Percentiles rank a stretch among this genome's conserved stretches.
Conservation (phyloP, 768 basidiomycete genomes). For the Kwoniella newhampshirensis region DNA sequence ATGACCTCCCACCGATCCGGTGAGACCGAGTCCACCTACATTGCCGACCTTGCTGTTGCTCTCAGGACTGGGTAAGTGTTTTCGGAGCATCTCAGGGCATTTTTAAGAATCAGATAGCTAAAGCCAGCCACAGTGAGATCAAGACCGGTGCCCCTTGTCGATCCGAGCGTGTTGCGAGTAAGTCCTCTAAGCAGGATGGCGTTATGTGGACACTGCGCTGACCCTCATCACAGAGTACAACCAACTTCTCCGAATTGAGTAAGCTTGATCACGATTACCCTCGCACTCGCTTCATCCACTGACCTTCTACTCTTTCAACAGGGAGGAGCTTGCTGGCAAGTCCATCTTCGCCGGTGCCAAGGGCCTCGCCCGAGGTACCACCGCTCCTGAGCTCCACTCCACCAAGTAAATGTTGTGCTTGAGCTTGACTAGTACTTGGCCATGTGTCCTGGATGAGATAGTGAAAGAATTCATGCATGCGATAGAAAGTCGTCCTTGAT, state of each 20-base stretch:
- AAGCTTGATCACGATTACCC: constrained; percentile 20
- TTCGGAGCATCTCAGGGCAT: too few species aligned
- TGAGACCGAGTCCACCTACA: constrained; percentile 96
- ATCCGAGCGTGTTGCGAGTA: constrained; percentile 75
- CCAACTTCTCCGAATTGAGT: constrained; percentile 52
- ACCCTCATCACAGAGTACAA: constrained; percentile 43
- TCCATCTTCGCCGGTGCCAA: constrained; percentile 72
- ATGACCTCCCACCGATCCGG: constrained; percentile 99
- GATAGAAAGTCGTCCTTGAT: background rate
- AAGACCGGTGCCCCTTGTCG: constrained; percentile 98
- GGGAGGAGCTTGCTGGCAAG: constrained; percentile 74
- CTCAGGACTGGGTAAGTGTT: constrained; percentile 57
- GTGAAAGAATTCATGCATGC: background rate
- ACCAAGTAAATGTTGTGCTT: constrained; percentile 7
- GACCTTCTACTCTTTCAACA: constrained; percentile 50
- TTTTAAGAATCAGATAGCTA: background rate
- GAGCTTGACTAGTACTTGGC: background rate
- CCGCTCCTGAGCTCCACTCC: constrained; percentile 60
- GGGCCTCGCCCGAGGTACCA: constrained; percentile 75
- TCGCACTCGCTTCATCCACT: background rate
- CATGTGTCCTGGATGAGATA: too few species aligned
- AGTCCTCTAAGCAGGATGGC: constrained; percentile 2
- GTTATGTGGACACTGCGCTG: background rate
- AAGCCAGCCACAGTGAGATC: constrained; percentile 76
- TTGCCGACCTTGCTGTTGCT: constrained; percentile 91